phyloP scores from a whole-genome alignment of 345 rosid genomes.

The Gossypium arboreum region DNA sequence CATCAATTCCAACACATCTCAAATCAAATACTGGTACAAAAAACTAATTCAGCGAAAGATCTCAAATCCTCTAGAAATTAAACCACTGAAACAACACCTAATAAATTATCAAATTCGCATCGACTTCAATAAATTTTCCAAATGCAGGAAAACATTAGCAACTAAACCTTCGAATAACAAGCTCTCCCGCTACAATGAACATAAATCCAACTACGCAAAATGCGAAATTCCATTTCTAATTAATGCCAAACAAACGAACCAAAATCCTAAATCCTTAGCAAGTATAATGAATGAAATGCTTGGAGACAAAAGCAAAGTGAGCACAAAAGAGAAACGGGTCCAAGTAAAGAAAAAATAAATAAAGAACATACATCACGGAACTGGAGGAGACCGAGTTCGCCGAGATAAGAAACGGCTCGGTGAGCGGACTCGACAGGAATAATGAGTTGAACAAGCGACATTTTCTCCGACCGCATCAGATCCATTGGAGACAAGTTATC shows the following conservation, averaged over 20 bases:
- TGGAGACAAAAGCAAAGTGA: background rate
- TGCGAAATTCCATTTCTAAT: background rate
- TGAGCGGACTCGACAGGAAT: slow-evolving; percentile 90
- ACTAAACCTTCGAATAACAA: slow-evolving; percentile 13
- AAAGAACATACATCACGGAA: slow-evolving; percentile 67
- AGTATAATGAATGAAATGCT: background rate
- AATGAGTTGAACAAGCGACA: slow-evolving; percentile 89
- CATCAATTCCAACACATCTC: background rate
- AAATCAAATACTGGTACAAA: slow-evolving; percentile 2
- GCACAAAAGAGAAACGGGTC: slow-evolving; percentile 36
- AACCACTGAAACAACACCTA: background rate
- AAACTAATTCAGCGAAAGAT: background rate
- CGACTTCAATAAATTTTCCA: background rate
- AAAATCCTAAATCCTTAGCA: background rate
- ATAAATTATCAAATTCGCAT: background rate
- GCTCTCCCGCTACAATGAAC: slow-evolving; percentile 8
- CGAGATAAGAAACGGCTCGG: slow-evolving; percentile 77
- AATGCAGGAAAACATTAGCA: background rate
- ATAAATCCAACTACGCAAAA: background rate
- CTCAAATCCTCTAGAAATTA: background rate
- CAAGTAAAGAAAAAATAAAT: slow-evolving; percentile 11
- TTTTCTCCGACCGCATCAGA: slow-evolving; percentile 98
- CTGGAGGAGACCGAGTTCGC: slow-evolving; percentile 77
- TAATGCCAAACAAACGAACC: background rate
- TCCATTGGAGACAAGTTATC: slow-evolving; percentile 84